Base-by-base conservation (phyloP, 345 rosid genomes). In the Mangifera indica region DNA sequence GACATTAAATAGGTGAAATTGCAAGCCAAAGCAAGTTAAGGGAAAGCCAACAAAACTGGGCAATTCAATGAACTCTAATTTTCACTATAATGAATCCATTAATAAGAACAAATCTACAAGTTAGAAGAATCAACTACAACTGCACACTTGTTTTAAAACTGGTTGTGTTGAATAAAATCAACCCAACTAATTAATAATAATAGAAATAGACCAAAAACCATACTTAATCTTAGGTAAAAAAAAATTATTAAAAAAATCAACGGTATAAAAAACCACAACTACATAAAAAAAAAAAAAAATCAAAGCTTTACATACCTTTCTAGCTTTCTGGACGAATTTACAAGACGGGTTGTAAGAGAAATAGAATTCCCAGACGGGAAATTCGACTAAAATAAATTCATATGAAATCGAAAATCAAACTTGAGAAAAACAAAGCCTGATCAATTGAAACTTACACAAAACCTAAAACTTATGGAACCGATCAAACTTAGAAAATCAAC, bases 361-460 rank as follows among this genome's bases (percentile, higher is more conserved):
- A 34, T 22, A 56, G 37, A 67, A 56, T 69, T 69, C 37, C 63
- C 21, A 26, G 21, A n/a, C 26, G 58, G 44, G 55, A 58, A 69
- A 69, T 44, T 25, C 18, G 2, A 55, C 5, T 13, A 61, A 29
- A 29, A 29, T 29, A 29, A 37, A 61, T 0, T 34, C 17, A 66
- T n/a, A 26, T 24, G 14, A 57, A 49, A 18, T 32, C 14, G 11
- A 46, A 10, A 63, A 5, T 13, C 14, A 20, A 67, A 26, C 15
- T 18, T 29, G 60, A 20, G 6, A 61, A n/a, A n/a, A 18, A 18
- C 3, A n/a, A 18, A 4, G 26, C 32, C 13, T 22, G 20, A 14
- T 22, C 67, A 22, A 44, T 44, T 44, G 18, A 45, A 52, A 52
- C 32, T 51, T 51, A 20, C 12, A 13, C 34, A 0, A 71, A 60